Percentiles rank a stretch among this genome's conserved stretches.
phyloP scores from a whole-genome alignment of 1,284 basidiomycete species.

The Trichosporon inkin region DNA sequence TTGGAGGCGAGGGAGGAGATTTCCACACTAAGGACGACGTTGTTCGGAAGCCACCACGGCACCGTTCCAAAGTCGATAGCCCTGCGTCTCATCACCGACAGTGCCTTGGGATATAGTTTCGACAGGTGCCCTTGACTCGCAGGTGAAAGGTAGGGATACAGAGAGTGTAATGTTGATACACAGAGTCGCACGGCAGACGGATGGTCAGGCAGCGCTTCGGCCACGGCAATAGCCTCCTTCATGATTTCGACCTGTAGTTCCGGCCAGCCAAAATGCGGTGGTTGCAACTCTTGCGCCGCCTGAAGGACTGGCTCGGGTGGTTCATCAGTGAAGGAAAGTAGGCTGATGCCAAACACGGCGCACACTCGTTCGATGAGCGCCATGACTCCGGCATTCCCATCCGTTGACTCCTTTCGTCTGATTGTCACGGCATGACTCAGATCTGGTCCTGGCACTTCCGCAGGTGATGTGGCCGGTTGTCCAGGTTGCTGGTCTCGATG shows the following conservation, averaged over 20 bases:
- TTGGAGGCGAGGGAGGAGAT: constrained; percentile 69
- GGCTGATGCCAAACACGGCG: constrained; percentile 52
- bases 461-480: neutral
- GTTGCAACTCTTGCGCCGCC: neutral
- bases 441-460: neutral
- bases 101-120: constrained; percentile 62
- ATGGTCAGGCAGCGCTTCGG: constrained; percentile 70
- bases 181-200: constrained; percentile 33
- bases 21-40: constrained; percentile 72
- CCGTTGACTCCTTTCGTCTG: constrained; percentile 64
- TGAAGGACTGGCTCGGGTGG: neutral
- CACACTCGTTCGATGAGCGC: constrained; percentile 67
- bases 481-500: constrained; percentile 12
- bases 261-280: constrained; percentile 71
- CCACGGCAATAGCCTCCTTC: constrained; percentile 82
- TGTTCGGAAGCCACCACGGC: constrained; percentile 74
- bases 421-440: constrained; percentile 54
- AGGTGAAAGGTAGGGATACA: constrained; percentile 63
- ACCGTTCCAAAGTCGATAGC: constrained; percentile 62
- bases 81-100: constrained; percentile 67
- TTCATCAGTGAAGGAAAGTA: constrained; percentile 6
- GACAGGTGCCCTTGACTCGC: constrained; percentile 75
- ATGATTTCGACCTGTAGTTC: constrained; percentile 86
- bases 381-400: constrained; percentile 74
- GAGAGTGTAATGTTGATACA: constrained; percentile 66